phyloP scores from a whole-genome alignment of 345 rosid genomes.

The Hevea brasiliensis region DNA sequence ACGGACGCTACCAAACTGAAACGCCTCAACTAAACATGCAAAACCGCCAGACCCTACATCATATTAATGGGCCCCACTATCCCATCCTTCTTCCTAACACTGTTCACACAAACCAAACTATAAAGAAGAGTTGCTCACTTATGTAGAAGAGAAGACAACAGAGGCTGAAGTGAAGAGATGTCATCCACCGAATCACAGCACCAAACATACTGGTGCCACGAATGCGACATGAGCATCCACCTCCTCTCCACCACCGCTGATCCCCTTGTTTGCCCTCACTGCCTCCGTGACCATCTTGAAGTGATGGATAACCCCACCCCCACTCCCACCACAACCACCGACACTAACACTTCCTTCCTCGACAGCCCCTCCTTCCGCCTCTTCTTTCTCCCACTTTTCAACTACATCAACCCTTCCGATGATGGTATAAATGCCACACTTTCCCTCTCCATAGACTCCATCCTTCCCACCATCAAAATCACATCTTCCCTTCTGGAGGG shows the following conservation, averaged over 20 bases:
- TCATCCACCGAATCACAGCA: slow-evolving; percentile 21
- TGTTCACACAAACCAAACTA: not conserved
- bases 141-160: not conserved
- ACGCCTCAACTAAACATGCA: not conserved
- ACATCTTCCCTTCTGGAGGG: slow-evolving; percentile 37
- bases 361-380: slow-evolving; percentile 49
- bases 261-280: slow-evolving; percentile 42
- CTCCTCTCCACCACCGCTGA: slow-evolving; percentile 33
- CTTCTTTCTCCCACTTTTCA: slow-evolving; percentile 40
- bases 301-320: slow-evolving; percentile 35
- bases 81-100: too few relatives aligned
- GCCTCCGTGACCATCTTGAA: slow-evolving; percentile 33
- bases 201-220: slow-evolving; percentile 61
- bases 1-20: not conserved
- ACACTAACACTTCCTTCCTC: slow-evolving; percentile 23
- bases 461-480: slow-evolving; percentile 32
- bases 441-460: slow-evolving; percentile 14
- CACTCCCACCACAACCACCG: not conserved
- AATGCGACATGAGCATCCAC: slow-evolving; percentile 56
- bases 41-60: slow-evolving; percentile 3
- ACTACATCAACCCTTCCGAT: slow-evolving; percentile 12
- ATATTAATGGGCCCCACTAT: not conserved
- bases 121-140: not conserved
- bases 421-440: not conserved
- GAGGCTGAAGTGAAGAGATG: slow-evolving; percentile 3